Percentiles rank a stretch among this genome's conserved stretches.
phyloP scores from a whole-genome alignment of 108 stramenopile species.

The Ochromonas danica region DNA sequence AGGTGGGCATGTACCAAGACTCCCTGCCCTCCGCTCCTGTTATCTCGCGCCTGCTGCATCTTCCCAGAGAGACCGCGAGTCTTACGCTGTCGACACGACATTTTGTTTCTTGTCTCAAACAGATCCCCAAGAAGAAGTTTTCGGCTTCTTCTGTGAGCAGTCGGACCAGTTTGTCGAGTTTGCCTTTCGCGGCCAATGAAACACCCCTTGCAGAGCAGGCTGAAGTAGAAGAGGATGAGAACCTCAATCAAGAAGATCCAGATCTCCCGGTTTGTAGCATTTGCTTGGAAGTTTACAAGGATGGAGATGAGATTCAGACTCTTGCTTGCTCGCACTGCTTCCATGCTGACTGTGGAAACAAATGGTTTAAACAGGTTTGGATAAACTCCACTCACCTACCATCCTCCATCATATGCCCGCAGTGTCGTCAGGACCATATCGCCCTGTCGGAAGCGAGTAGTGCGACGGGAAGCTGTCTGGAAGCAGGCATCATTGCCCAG shows the following conservation, averaged over 20 bases:
- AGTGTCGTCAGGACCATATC: not conserved
- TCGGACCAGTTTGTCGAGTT: too few species aligned
- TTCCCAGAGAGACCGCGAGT: not conserved
- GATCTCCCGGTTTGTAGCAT: not conserved
- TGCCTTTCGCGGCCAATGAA: too few species aligned
- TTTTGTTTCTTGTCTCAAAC: not conserved
- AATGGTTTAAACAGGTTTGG: constrained; percentile 1
- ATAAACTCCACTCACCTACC: not conserved
- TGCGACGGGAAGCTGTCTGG: not conserved
- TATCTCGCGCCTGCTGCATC: not conserved
- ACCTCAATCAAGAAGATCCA: not conserved
- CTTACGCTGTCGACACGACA: not conserved
- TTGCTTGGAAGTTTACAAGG: constrained; percentile 20
- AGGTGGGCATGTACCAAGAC: not conserved
- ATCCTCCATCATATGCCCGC: not conserved
- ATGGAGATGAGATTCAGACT: constrained; percentile 20
- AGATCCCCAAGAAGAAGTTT: not conserved
- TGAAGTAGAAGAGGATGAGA: not conserved
- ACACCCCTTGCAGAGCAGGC: not conserved
- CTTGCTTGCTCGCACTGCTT: constrained; percentile 10
- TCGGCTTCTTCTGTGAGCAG: not conserved
- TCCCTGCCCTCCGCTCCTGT: not conserved
- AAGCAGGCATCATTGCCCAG: not conserved
- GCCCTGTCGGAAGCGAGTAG: not conserved
- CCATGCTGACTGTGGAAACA: not conserved